These are phyloP conservation scores for Athelia psychrophila DNA, from an alignment of 1,284 basidiomycete genomes.

Conservation along the genomic window DNA sequence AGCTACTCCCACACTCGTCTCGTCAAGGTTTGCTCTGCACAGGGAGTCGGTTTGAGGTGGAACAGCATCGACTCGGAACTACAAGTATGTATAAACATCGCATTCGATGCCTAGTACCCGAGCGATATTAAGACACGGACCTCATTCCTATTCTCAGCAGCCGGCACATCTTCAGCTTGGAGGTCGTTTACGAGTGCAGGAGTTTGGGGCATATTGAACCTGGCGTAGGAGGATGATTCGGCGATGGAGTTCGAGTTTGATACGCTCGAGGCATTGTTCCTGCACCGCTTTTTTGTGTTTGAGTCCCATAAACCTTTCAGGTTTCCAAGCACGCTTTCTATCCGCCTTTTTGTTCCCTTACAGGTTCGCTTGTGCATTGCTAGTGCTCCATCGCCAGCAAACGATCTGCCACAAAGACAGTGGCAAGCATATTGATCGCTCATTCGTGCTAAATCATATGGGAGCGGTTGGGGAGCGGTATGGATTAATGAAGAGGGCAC, in stretches of 20 bases:
- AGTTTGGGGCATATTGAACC: neutral
- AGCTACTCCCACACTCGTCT: too few species aligned
- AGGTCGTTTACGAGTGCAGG: neutral
- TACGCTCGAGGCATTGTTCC: neutral
- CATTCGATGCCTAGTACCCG: too few species aligned
- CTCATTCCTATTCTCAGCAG: too few species aligned
- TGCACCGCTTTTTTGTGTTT: neutral
- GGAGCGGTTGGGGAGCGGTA: too few species aligned
- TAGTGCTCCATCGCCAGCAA: neutral
- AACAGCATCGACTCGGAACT: too few species aligned
- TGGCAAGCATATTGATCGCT: too few species aligned
- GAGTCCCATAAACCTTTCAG: neutral
- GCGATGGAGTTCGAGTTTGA: neutral
- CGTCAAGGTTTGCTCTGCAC: too few species aligned
- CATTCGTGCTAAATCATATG: too few species aligned
- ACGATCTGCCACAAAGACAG: neutral
- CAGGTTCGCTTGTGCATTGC: neutral
- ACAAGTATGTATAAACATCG: too few species aligned
- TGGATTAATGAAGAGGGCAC: too few species aligned
- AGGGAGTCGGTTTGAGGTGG: too few species aligned
- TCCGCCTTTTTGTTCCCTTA: neutral
- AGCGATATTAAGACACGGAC: too few species aligned
- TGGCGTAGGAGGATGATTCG: neutral
- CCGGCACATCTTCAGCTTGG: neutral
- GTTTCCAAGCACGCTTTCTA: neutral